Evolutionary conservation across 108 stramenopile genomes (phyloP).

Genomic region (Fragilaria crotonensis): DNA sequence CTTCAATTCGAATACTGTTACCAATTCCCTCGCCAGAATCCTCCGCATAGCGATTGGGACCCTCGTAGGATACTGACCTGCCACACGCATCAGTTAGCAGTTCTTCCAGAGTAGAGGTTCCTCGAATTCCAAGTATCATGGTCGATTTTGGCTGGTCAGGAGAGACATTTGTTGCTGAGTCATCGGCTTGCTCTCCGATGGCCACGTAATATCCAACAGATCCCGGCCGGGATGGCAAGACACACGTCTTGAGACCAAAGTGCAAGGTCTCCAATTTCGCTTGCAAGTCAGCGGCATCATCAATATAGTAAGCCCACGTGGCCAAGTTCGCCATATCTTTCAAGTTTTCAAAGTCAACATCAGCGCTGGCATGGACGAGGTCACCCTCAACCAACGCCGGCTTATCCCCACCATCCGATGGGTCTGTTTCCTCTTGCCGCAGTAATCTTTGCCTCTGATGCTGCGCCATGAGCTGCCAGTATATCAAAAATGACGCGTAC

Average conservation of each 20-base stretch:
- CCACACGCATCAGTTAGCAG: slow-evolving; percentile 70
- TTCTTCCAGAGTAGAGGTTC: slow-evolving; percentile 71
- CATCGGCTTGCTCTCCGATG: slow-evolving; percentile 25
- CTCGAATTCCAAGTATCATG: slow-evolving; percentile 50
- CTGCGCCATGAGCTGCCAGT: slow-evolving; percentile 40
- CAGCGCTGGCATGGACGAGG: too few relatives aligned
- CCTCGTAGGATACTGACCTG: slow-evolving; percentile 19
- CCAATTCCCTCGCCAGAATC: not conserved
- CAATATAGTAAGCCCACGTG: slow-evolving; percentile 49
- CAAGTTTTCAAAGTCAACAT: slow-evolving; percentile 22
- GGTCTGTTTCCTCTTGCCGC: slow-evolving; percentile 7
- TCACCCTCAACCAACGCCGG: too few relatives aligned
- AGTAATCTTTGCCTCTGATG: too few relatives aligned
- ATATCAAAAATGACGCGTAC: slow-evolving; percentile 55
- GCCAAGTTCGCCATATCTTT: slow-evolving; percentile 30
- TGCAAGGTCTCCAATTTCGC: slow-evolving; percentile 12
- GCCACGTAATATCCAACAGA: slow-evolving; percentile 58
- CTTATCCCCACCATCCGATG: slow-evolving; percentile 1
- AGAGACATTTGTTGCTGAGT: too few relatives aligned
- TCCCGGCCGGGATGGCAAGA: slow-evolving; percentile 37
- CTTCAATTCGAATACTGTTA: slow-evolving; percentile 22
- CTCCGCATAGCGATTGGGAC: too few relatives aligned
- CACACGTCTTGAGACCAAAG: slow-evolving; percentile 21
- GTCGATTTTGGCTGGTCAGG: too few relatives aligned
- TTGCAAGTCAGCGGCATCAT: slow-evolving; percentile 24